Base-by-base conservation (phyloP, 768 basidiomycete genomes). In the Clitopilus passeckerianus region DNA sequence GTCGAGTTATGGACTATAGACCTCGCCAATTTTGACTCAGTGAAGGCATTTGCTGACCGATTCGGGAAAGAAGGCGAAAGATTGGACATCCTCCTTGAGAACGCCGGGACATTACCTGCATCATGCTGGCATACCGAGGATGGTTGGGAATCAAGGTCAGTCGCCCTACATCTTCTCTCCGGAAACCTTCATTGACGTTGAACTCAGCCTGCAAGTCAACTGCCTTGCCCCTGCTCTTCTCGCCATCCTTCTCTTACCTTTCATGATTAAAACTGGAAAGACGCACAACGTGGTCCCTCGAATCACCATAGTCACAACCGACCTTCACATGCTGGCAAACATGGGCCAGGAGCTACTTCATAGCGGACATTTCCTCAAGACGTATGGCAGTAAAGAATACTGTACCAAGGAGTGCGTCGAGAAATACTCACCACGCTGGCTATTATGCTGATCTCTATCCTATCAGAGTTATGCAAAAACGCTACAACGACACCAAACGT, bases 81-180 rank as follows among this genome's bases (percentile, higher is more conserved):
- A 10, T 63, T 81, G 18, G 80, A 80, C 60, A 71, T 81, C 18
- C 66, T 84, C 1, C 70, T 82, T 10, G 72, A 75, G 65, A 82
- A 82, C 30, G 79, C 81, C 0, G 79, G 60, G 0, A 57, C 75
- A 1, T n/a, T 12, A 5, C 18, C 54, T 0, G 1, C 18, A 0
- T 0, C 0, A 1, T 74, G 72, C 34, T 37, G 65, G 6, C 52
- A 62, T 7, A 78, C 77, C 0, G 34, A 54, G 0, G 77, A 83
- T 65, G 82, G 78, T 5, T 84, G 78, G 79, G 82, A 84, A 59
- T 56, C 66, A 12, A 67, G 61, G 83, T 82, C 53, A 4, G 73
- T 64, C 10, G 2, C 41, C 12, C 16, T 9, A 50, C 10, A 30
- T 54, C 37, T 4, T n/a, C 37, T 41, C 3, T 15, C 50, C n/a